Evolutionary conservation across 768 basidiomycete species (phyloP), one percentile per base, ranked within the genome.

Genomic region (Lactarius vividus): DNA sequence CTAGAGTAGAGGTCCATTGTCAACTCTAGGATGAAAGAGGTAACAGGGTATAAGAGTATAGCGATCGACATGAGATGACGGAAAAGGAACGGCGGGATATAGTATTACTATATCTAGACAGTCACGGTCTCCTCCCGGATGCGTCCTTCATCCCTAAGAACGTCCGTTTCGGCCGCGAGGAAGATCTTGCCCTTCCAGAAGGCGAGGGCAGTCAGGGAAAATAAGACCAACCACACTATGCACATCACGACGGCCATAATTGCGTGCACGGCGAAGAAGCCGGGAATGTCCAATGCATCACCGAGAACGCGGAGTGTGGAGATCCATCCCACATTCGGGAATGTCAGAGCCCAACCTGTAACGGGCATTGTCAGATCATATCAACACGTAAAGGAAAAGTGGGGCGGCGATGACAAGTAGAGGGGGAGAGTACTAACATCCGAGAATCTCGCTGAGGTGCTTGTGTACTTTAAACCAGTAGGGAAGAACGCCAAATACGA

Each of bases 381-480:
- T 54, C 31, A 44, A n/a, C 42, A 26, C 61, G 59, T n/a, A 23
- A 54, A 44, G 46, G 11, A 40, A 18, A 20, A 29, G 28, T 56
- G 54, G 18, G n/a, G 16, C 2, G 46, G 46, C 6, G 13, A 13
- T 23, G 11, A 23, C 23, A 26, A 15, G 9, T 31, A 52, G 44
- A 7, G 26, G 23, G 26, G 15, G 11, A 10, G 11, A 16, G 8
- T 26, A 72, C 78, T 62, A 64, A 78, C 81, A 82, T 66, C 81
- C 80, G 26, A 83, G 76, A 60, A 82, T 83, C 62, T 83, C 80
- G 63, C 74, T 71, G 55, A 82, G 74, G 57, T 78, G 71, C 71
- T 80, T 82, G 72, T 82, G 78, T 37, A 82, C 69, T 72, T 83
- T 83, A 75, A 79, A 82, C 79, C 80, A 81, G 68, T 80, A 82